Conservation (phyloP, 352 stramenopile species). For the Hyaloperonospora brassicae region DNA sequence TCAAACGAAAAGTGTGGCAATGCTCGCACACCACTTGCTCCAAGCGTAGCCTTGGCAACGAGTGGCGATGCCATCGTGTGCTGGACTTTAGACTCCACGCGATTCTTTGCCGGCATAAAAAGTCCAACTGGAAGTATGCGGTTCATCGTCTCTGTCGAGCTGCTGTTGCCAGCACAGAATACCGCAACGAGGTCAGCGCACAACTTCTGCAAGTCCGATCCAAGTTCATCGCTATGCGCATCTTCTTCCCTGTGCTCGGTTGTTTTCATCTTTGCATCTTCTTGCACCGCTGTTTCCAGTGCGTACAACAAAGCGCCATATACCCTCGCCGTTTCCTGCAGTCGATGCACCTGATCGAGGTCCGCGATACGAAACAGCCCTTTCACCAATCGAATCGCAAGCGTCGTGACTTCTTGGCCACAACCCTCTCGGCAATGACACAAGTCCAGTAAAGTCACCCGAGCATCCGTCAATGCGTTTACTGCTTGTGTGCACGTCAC, state of each 20-base stretch:
- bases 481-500: constrained; percentile 58
- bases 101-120: constrained; percentile 58
- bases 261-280: constrained; percentile 16
- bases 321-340: constrained; percentile 72
- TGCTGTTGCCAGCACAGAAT: constrained; percentile 73
- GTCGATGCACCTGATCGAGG: constrained; percentile 62
- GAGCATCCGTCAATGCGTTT: constrained; percentile 51
- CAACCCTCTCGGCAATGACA: constrained; percentile 33
- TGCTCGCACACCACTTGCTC: constrained; percentile 35
- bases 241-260: constrained; percentile 1
- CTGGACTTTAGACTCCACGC: constrained; percentile 44
- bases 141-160: constrained; percentile 70
- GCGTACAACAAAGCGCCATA: constrained; percentile 71
- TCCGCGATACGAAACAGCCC: constrained; percentile 70
- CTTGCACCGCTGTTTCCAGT: constrained; percentile 37
- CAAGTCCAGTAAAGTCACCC: constrained; percentile 57
- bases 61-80: constrained; percentile 42
- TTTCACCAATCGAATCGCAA: constrained; percentile 60
- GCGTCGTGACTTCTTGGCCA: constrained; percentile 31
- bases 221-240: not conserved
- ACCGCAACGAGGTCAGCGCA: constrained; percentile 68
- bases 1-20: constrained; percentile 65
- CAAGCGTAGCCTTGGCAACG: constrained; percentile 18
- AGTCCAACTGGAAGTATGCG: constrained; percentile 75
- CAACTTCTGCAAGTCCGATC: constrained; percentile 34